A percentile compares a stretch with the other conserved stretches of the same genome.
phyloP scores from a whole-genome alignment of 768 basidiomycete genomes.

The Lentinula sp. region DNA sequence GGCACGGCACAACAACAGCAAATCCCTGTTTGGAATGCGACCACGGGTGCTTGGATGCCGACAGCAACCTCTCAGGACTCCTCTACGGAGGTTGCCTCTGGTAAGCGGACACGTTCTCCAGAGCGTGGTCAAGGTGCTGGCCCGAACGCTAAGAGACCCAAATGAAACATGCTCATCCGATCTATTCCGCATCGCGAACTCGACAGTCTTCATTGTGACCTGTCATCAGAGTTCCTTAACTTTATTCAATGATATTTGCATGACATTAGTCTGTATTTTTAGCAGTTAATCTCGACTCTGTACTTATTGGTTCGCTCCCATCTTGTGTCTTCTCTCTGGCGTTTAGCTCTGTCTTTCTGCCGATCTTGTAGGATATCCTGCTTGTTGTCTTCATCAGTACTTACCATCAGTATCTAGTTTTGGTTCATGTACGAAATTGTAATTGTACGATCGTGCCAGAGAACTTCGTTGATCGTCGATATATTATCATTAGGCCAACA shows the following conservation, averaged over 20 bases:
- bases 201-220: too few species aligned
- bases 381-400: too few species aligned
- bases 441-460: too few species aligned
- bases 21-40: constrained; percentile 1
- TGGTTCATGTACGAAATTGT: too few species aligned
- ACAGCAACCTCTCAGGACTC: not conserved
- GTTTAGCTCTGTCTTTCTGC: not conserved
- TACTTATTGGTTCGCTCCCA: not conserved
- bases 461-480: too few species aligned
- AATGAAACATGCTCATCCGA: not conserved
- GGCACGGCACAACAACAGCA: not conserved
- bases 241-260: not conserved
- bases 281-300: not conserved
- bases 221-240: not conserved
- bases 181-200: not conserved
- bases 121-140: not conserved
- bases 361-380: not conserved
- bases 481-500: too few species aligned
- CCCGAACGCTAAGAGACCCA: not conserved
- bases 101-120: not conserved
- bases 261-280: not conserved
- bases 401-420: too few species aligned
- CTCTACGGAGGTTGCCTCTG: not conserved
- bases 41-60: constrained; percentile 3
- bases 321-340: not conserved